Percentiles rank a stretch among this genome's conserved stretches.
These are phyloP conservation scores for Phytophthora tubulina DNA, from an alignment of 352 stramenopile species.

Conservation along the genomic window DNA sequence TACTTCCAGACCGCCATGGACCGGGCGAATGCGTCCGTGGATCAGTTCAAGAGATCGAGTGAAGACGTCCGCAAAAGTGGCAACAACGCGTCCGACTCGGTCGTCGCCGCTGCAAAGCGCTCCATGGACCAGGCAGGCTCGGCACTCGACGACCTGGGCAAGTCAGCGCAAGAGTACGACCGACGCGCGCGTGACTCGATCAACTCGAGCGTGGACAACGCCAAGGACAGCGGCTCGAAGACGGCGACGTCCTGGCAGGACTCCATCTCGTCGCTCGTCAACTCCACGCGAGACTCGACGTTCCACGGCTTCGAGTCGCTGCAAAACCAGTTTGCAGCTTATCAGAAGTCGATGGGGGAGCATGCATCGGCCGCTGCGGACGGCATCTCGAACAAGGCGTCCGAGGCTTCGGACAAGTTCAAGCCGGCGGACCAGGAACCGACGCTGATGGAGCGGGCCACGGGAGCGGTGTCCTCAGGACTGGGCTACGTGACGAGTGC, in stretches of 20 bases:
- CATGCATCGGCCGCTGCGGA: slow-evolving; percentile 26
- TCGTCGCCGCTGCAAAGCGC: slow-evolving; percentile 34
- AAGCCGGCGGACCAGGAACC: slow-evolving; percentile 29
- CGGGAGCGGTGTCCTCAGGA: slow-evolving; percentile 15
- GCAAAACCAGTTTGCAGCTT: slow-evolving; percentile 44
- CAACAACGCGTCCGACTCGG: slow-evolving; percentile 24
- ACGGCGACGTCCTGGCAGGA: slow-evolving; percentile 33
- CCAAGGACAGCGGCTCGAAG: slow-evolving; percentile 39
- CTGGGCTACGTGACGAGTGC: slow-evolving; percentile 28
- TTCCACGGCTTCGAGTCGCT: slow-evolving; percentile 52
- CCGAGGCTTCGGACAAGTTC: slow-evolving; percentile 31
- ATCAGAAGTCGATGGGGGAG: slow-evolving; percentile 35
- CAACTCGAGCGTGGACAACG: slow-evolving; percentile 28
- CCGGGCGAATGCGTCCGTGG: slow-evolving; percentile 23
- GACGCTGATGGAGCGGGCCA: slow-evolving; percentile 43
- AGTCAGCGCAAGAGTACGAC: slow-evolving; percentile 36
- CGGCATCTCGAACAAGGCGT: slow-evolving; percentile 24
- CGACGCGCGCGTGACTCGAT: slow-evolving; percentile 26
- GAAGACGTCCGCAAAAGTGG: slow-evolving; percentile 23
- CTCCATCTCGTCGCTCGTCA: slow-evolving; percentile 43
- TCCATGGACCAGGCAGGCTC: slow-evolving; percentile 47
- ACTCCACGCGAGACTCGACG: slow-evolving; percentile 41
- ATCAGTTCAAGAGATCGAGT: slow-evolving; percentile 32
- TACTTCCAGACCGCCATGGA: slow-evolving; percentile 55
- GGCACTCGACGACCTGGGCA: slow-evolving; percentile 41